These are phyloP conservation scores for Ogataea nitratoaversa DNA, from an alignment of 805 yeast genomes.

Conservation along the genomic window DNA sequence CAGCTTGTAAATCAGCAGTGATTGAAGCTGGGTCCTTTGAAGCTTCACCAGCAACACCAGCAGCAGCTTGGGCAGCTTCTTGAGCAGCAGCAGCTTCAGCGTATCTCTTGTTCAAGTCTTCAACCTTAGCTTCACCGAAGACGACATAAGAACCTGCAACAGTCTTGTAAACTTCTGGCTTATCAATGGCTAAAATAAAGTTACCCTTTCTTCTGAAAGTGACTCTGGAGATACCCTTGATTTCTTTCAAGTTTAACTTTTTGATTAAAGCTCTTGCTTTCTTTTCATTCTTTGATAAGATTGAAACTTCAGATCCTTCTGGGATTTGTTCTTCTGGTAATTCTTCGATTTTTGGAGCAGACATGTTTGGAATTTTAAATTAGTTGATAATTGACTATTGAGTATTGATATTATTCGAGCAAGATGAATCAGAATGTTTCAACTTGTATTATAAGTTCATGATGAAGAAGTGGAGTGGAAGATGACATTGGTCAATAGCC, in stretches of 20 bases:
- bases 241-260: slow-evolving; percentile 84
- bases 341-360: slow-evolving; percentile 30
- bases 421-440: too few relatives aligned
- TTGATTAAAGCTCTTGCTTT: slow-evolving; percentile 88
- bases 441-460: too few relatives aligned
- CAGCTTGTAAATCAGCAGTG: slow-evolving; percentile 75
- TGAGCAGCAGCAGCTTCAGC: slow-evolving; percentile 80
- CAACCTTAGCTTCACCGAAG: slow-evolving; percentile 96
- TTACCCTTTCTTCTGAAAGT: slow-evolving; percentile 92
- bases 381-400: background rate
- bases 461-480: too few relatives aligned
- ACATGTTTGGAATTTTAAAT: slow-evolving; percentile 12
- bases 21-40: slow-evolving; percentile 73
- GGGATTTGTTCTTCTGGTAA: slow-evolving; percentile 48
- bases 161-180: slow-evolving; percentile 93
- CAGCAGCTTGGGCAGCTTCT: slow-evolving; percentile 52
- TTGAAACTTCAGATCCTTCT: slow-evolving; percentile 77
- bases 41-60: slow-evolving; percentile 32
- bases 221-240: slow-evolving; percentile 91
- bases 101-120: slow-evolving; percentile 85
- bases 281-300: slow-evolving; percentile 87
- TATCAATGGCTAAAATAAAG: slow-evolving; percentile 84
- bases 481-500: too few relatives aligned
- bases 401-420: background rate
- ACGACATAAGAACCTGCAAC: slow-evolving; percentile 92